Evolutionary conservation across 2,329 filamentous ascomycete species (phyloP), one percentile per base, ranked within the genome.

Genomic region (Coniochaeta prunicola): DNA sequence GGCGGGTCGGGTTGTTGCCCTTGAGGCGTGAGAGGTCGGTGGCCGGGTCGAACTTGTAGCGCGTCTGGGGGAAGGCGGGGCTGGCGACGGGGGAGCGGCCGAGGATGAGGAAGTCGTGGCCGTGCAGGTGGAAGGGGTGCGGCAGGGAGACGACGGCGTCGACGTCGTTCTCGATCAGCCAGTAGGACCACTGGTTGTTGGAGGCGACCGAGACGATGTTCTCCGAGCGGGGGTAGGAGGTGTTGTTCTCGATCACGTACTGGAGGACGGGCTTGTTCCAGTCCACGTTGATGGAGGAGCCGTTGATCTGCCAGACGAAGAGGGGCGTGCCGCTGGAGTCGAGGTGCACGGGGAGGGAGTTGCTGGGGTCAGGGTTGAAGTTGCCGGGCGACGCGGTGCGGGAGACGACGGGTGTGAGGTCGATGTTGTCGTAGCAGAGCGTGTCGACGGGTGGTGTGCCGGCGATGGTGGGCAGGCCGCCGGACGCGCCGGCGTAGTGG

Each of bases 1-100:
- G 71, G 1, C 79, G 71, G 0, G 75, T 70, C 1, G 79, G 78
- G 59, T 80, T 81, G 57, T 65, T 59, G 8, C 65, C 70, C 36
- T 69, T 73, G 10, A 74, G 70, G 9, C 42, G 61, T 34, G 60
- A 64, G 19, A 67, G 70, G 62, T 72, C 70, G 3, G 65, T 63
- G 42, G 58, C 58, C 24, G 67, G 62, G 63, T 67, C 59, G 64
- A 68, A 73, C 19, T 62, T 17, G 54, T 60, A 64, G 28, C 64
- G 59, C 3, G 54, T 59, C 33, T 64, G 61, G 3, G 59, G 58
- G 24, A 26, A 26, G 1, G 40, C 48, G 4, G 62, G 58, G 1
- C 61, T 36, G 2, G 59, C 63, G 60, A 66, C 62, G 7, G 65
- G 59, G 2, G 69, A 70, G 13, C 66, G 61, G 54, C 69, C 72